Evolutionary conservation across 2,329 filamentous ascomycete genomes (phyloP).

Genomic region (Simplicillium sp.): DNA sequence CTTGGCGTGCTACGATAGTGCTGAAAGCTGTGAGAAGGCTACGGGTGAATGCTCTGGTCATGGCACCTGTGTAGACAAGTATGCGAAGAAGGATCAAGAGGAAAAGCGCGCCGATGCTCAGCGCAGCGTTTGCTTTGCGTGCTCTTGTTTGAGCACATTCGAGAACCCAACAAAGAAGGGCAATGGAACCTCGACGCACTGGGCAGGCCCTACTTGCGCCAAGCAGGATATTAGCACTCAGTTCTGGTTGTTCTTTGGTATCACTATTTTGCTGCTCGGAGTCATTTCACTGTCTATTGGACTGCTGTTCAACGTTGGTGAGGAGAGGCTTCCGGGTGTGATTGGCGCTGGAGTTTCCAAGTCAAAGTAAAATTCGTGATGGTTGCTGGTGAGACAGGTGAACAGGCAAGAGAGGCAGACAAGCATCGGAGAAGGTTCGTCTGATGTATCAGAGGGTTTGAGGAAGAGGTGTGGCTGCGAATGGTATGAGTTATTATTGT

Average conservation of each 20-base stretch:
- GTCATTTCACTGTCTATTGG: constrained; percentile 63
- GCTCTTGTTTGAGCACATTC: constrained; percentile 58
- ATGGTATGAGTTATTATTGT: too few relatives aligned
- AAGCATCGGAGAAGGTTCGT: too few relatives aligned
- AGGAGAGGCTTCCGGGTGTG: constrained; percentile 82
- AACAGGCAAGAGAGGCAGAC: too few relatives aligned
- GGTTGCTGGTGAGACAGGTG: neutral
- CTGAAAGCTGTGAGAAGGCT: constrained; percentile 55
- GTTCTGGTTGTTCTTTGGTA: constrained; percentile 78
- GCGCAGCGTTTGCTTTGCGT: constrained; percentile 58
- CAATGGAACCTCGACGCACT: constrained; percentile 57
- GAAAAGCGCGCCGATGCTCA: constrained; percentile 27
- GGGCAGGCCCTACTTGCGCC: constrained; percentile 80
- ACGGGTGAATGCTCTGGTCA: constrained; percentile 79
- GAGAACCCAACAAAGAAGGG: constrained; percentile 43
- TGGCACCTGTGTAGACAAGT: constrained; percentile 66
- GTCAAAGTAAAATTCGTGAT: constrained; percentile 40
- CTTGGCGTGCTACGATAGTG: constrained; percentile 65
- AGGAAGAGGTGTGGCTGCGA: too few relatives aligned
- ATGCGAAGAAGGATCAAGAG: constrained; percentile 17
- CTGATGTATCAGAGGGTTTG: too few relatives aligned
- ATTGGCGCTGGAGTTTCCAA: constrained; percentile 89
- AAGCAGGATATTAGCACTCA: constrained; percentile 84
- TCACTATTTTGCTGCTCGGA: constrained; percentile 60
- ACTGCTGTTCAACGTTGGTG: constrained; percentile 73